phyloP scores from a whole-genome alignment of 108 stramenopile species.

The Schizochytrium sp. region DNA sequence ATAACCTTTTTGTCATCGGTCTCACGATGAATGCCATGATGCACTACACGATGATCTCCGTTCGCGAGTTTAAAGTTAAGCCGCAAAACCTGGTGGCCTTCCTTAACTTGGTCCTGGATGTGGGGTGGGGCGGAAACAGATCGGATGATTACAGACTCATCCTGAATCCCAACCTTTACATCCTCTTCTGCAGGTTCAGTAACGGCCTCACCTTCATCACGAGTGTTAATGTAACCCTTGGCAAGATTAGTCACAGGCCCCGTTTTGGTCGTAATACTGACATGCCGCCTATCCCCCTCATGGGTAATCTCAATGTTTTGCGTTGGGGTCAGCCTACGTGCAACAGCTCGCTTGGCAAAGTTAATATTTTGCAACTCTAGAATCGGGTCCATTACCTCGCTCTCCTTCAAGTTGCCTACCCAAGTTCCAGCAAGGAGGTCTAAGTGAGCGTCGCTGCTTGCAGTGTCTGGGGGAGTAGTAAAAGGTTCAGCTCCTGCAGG shows the following conservation, averaged over 20 bases:
- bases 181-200: not conserved
- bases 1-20: slow-evolving; percentile 45
- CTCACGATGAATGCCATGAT: not conserved
- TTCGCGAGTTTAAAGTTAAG: slow-evolving; percentile 7
- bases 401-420: slow-evolving; percentile 26
- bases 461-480: not conserved
- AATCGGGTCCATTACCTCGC: slow-evolving; percentile 29
- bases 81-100: not conserved
- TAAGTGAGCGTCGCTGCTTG: not conserved
- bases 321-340: not conserved
- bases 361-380: slow-evolving; percentile 45
- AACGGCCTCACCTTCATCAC: not conserved
- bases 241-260: not conserved
- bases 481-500: not conserved
- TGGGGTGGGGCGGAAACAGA: slow-evolving; percentile 16
- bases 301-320: not conserved
- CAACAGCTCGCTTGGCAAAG: slow-evolving; percentile 1
- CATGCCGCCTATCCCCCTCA: not conserved
- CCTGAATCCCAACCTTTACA: not conserved
- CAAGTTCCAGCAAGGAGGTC: not conserved
- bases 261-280: not conserved
- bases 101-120: not conserved
- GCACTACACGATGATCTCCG: slow-evolving; percentile 45
- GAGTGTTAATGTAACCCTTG: not conserved
- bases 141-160: slow-evolving; percentile 6